Conservation (phyloP, 2,329 filamentous ascomycete species). For the Hymenoscyphus albidus region DNA sequence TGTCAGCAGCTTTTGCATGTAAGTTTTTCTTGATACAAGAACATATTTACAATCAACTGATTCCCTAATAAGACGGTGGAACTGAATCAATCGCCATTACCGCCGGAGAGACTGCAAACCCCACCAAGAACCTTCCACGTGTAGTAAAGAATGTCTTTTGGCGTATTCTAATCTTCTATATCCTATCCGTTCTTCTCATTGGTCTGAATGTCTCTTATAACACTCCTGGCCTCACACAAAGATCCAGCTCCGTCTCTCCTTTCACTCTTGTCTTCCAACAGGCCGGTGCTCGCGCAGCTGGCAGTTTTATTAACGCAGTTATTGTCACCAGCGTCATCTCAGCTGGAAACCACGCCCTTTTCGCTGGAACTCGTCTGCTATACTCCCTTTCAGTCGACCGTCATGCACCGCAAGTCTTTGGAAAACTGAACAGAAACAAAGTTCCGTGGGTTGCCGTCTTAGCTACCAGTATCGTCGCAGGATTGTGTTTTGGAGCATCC, state of each 20-base stretch:
- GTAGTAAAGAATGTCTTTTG: slow-evolving; percentile 65
- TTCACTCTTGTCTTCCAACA: slow-evolving; percentile 60
- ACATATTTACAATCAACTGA: not conserved
- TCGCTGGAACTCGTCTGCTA: slow-evolving; percentile 53
- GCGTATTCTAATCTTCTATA: slow-evolving; percentile 47
- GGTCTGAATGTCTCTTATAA: slow-evolving; percentile 58
- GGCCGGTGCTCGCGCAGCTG: slow-evolving; percentile 51
- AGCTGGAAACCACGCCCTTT: slow-evolving; percentile 56
- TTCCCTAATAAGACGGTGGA: slow-evolving; percentile 43
- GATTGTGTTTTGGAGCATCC: slow-evolving; percentile 60
- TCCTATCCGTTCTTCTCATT: slow-evolving; percentile 50
- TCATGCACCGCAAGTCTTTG: slow-evolving; percentile 55
- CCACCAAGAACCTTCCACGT: slow-evolving; percentile 55
- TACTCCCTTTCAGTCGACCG: slow-evolving; percentile 52
- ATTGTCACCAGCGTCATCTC: slow-evolving; percentile 56
- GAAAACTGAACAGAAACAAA: slow-evolving; percentile 44
- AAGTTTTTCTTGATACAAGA: slow-evolving; percentile 28
- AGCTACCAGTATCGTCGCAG: slow-evolving; percentile 49
- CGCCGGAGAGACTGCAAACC: slow-evolving; percentile 62
- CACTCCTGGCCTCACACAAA: slow-evolving; percentile 43
- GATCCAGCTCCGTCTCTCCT: slow-evolving; percentile 45
- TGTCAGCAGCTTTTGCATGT: slow-evolving; percentile 59
- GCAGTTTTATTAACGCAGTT: slow-evolving; percentile 58
- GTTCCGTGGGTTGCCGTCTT: slow-evolving; percentile 54
- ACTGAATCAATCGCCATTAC: slow-evolving; percentile 64